phyloP scores from a whole-genome alignment of 2,329 filamentous ascomycete genomes.

The Claviceps lovelessii region DNA sequence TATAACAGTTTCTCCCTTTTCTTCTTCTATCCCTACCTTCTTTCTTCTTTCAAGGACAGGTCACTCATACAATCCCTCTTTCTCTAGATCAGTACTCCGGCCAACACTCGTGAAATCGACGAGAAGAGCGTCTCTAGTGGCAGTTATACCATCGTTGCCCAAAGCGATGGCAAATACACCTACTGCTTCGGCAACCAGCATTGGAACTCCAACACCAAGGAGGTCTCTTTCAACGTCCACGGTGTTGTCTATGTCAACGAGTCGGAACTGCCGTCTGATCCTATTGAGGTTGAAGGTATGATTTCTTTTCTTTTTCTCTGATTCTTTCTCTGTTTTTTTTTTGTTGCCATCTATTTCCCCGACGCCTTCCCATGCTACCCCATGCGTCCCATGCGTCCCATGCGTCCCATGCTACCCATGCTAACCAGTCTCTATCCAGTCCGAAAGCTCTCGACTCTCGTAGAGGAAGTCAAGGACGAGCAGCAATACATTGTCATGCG shows the following conservation, averaged over 20 bases:
- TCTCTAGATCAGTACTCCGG: constrained; percentile 60
- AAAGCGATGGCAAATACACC: constrained; percentile 71
- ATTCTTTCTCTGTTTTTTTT: too few relatives aligned
- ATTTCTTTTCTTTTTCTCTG: background rate
- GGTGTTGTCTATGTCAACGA: constrained; percentile 96
- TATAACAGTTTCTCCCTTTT: background rate
- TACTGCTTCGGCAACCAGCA: constrained; percentile 99
- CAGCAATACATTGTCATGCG: constrained; percentile 92
- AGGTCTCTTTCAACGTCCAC: constrained; percentile 98
- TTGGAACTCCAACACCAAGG: constrained; percentile 91
- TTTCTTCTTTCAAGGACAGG: too few relatives aligned
- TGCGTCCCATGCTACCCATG: background rate
- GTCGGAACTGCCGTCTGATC: constrained; percentile 68
- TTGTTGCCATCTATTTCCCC: too few relatives aligned
- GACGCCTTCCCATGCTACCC: too few relatives aligned
- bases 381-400: too few relatives aligned
- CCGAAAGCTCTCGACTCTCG: constrained; percentile 65
- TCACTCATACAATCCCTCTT: background rate
- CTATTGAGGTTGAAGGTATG: constrained; percentile 78
- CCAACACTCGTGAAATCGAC: constrained; percentile 60
- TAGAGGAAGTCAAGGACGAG: constrained; percentile 91
- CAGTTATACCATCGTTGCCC: constrained; percentile 82
- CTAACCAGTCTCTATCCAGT: constrained; percentile 36
- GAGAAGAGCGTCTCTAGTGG: constrained; percentile 74
- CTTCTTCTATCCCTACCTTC: background rate